Evolutionary conservation across 345 rosid species (phyloP).

Genomic region (Murraya paniculata): DNA sequence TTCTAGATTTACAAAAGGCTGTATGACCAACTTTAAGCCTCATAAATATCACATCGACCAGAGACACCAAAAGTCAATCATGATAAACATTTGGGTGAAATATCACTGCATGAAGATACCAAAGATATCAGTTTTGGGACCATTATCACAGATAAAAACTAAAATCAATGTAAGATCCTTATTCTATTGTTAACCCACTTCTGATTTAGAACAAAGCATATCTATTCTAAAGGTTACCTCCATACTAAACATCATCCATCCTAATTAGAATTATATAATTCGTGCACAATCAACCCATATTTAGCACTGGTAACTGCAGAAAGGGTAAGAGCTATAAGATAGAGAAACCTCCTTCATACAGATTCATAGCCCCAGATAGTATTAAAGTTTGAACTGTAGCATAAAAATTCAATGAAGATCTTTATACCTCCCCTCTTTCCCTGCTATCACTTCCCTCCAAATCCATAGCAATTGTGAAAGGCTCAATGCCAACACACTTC

Average conservation of each 20-base stretch:
- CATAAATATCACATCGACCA: not conserved
- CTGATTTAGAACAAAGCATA: not conserved
- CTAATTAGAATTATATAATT: not conserved
- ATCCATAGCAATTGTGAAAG: slow-evolving; percentile 72
- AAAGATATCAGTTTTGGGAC: not conserved
- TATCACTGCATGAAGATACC: not conserved
- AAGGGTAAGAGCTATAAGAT: not conserved
- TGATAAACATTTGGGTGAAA: not conserved
- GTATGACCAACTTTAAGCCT: not conserved
- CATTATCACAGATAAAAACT: not conserved
- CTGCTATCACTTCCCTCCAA: slow-evolving; percentile 85
- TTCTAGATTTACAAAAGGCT: not conserved
- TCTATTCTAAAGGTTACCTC: not conserved
- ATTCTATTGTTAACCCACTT: not conserved
- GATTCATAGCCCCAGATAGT: not conserved
- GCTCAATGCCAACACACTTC: slow-evolving; percentile 63
- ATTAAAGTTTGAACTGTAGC: not conserved
- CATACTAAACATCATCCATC: not conserved
- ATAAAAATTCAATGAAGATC: not conserved
- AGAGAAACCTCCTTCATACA: not conserved
- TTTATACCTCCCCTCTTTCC: slow-evolving; percentile 80
- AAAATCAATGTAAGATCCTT: not conserved
- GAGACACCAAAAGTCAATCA: not conserved
- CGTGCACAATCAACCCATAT: not conserved
- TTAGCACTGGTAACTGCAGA: not conserved